These are phyloP conservation scores for Chrysanthemum seticuspe DNA, from an alignment of 129 eudicot species.

Conservation along the genomic window DNA sequence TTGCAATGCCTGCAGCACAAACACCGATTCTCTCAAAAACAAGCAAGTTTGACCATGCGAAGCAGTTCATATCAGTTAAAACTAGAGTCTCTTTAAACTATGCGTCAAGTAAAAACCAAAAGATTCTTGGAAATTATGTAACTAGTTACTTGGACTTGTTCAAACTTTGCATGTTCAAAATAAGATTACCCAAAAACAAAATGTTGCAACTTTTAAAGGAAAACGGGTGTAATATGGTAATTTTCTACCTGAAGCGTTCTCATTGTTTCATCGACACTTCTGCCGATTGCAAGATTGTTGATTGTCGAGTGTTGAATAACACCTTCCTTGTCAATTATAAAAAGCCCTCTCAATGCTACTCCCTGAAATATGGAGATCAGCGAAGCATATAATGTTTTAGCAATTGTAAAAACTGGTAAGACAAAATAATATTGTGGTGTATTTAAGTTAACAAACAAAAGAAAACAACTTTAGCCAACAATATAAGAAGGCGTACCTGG, in stretches of 20 bases:
- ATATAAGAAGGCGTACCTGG: constrained; percentile 50
- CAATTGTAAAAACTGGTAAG: no score
- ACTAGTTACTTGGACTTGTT: no score
- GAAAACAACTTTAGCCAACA: neutral
- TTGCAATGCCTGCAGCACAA: constrained; percentile 76
- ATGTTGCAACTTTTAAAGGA: neutral
- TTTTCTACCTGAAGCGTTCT: constrained; percentile 87
- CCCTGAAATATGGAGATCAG: constrained; percentile 45
- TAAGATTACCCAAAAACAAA: neutral
- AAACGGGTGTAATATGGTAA: neutral
- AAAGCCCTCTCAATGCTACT: constrained; percentile 90
- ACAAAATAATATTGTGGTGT: no score
- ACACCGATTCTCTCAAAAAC: neutral
- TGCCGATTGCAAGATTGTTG: constrained; percentile 90
- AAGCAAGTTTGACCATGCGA: constrained; percentile 1
- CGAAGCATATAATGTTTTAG: no score
- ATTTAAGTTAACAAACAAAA: no score
- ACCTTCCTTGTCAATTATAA: constrained; percentile 95
- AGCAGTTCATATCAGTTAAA: neutral
- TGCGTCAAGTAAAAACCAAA: no score
- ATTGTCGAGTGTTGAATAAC: constrained; percentile 95
- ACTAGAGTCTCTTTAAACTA: no score
- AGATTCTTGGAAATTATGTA: no score
- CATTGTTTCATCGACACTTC: constrained; percentile 93
- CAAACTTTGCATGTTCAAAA: no score